Base-by-base conservation (phyloP, 2,329 filamentous ascomycete species). In the Paracorniculantispora psalliotae region DNA sequence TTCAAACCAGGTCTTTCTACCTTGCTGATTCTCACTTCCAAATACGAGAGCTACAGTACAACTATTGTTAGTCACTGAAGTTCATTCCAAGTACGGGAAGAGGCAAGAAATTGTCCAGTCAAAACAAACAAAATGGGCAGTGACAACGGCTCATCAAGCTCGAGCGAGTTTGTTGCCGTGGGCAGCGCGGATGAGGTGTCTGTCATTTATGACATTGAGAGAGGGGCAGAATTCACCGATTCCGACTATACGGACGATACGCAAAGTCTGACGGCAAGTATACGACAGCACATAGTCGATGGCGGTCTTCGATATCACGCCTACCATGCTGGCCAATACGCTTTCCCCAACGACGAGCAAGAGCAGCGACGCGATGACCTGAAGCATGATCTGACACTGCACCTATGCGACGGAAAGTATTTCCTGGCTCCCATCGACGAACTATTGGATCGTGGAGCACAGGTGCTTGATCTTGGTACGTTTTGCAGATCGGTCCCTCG, bases 401-500 rank as follows among this genome's bases (percentile, higher is more conserved):
- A 74, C 8, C 57, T 78, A 15, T 75, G 73, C 46, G 71, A 72
- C 8, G 75, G 73, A 3, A 69, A 67, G 46, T 71, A 73, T 33
- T 81, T 79, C 60, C 74, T 75, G 61, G 72, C 79, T 2, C 79
- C 79, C 0, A 66, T 81, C 15, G 70, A 75, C 10, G 64, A 71
- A 1, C 43, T 65, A 7, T 61, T 81, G 30, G 66, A 70, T 46
- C 61, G 62, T 2, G 54, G 77, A 0, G 77, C 68, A 0, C 69
- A 75, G 50, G 75, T 81, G 3, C 71, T 81, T 23, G 79, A 82
- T 61, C 63, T 82, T 21, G 79, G 79, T 75, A 66, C 58, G 73
- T 71, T n/a, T 5, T 2, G 3, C 10, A 44, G 43, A 41, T 35
- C 52, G n/a, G n/a, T 41, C 44, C 17, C 28, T 21, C 4, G 21